phyloP scores from a whole-genome alignment of 2,329 filamentous ascomycete genomes.

The Colletotrichum spaethianum region DNA sequence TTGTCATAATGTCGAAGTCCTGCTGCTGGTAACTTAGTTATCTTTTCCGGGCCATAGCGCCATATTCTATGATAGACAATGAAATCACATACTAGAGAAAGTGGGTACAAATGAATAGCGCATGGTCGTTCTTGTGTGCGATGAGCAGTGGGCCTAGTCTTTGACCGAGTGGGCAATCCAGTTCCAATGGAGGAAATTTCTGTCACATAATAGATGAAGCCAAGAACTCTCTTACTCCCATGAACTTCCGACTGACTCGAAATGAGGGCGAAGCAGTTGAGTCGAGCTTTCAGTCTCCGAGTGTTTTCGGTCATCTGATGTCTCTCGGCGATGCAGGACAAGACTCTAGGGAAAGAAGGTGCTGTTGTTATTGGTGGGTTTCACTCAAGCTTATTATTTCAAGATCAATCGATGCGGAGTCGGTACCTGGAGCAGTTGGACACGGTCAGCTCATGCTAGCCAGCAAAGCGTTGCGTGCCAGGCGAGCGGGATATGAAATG shows the following conservation, averaged over 20 bases:
- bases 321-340: neutral
- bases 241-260: constrained; percentile 17
- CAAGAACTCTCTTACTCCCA: neutral
- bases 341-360: neutral
- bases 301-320: constrained; percentile 11
- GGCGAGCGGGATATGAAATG: neutral
- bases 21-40: too few species aligned
- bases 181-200: constrained; percentile 18
- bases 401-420: neutral
- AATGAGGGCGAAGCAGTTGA: neutral
- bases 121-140: neutral
- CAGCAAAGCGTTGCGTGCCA: neutral
- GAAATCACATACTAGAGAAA: too few species aligned
- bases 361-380: neutral
- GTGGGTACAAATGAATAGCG: too few species aligned
- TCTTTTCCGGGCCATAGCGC: too few species aligned
- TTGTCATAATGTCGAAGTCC: too few species aligned
- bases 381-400: neutral
- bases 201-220: constrained; percentile 5
- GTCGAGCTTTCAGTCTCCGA: constrained; percentile 1
- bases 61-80: too few species aligned
- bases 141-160: neutral
- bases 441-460: neutral
- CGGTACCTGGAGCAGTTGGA: neutral
- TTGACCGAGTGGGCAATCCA: too few species aligned